Conservation (phyloP, 495 filamentous ascomycete species). For the Podospora conica region DNA sequence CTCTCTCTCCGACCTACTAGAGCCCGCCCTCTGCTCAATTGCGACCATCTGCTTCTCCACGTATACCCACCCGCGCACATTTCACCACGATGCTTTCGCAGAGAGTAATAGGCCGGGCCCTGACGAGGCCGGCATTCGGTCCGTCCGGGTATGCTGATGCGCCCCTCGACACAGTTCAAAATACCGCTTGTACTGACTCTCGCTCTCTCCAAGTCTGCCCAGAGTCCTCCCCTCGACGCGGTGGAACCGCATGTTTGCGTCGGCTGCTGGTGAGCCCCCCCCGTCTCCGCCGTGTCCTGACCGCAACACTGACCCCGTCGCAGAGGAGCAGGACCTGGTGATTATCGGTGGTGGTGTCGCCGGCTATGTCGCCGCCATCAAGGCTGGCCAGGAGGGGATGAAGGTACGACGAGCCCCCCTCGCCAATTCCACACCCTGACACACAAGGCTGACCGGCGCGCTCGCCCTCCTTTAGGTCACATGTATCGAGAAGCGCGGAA, state of each 20-base stretch:
- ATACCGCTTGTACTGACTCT: conserved; percentile 28
- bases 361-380: conserved; percentile 98
- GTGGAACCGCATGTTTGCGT: conserved; percentile 67
- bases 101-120: conserved; percentile 59
- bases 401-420: conserved; percentile 54
- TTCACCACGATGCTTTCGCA: conserved; percentile 58
- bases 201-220: conserved; percentile 41
- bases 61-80: conserved; percentile 19
- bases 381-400: conserved; percentile 93
- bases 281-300: neutral
- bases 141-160: conserved; percentile 43
- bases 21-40: neutral
- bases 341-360: conserved; percentile 97
- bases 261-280: conserved; percentile 62
- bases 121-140: conserved; percentile 59
- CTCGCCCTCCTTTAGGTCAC: conserved; percentile 55
- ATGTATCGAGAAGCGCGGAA: conserved; percentile 97
- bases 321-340: conserved; percentile 85
- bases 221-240: conserved; percentile 54
- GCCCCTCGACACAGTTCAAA: conserved; percentile 14
- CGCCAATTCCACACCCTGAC: conserved; percentile 8
- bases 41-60: conserved; percentile 11
- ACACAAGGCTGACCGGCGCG: neutral
- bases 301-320: conserved; percentile 19
- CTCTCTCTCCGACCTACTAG: neutral